A percentile compares a stretch with the other conserved stretches of the same genome.
Evolutionary conservation across 768 basidiomycete species (phyloP).

Genomic region (Lentinula edodes): DNA sequence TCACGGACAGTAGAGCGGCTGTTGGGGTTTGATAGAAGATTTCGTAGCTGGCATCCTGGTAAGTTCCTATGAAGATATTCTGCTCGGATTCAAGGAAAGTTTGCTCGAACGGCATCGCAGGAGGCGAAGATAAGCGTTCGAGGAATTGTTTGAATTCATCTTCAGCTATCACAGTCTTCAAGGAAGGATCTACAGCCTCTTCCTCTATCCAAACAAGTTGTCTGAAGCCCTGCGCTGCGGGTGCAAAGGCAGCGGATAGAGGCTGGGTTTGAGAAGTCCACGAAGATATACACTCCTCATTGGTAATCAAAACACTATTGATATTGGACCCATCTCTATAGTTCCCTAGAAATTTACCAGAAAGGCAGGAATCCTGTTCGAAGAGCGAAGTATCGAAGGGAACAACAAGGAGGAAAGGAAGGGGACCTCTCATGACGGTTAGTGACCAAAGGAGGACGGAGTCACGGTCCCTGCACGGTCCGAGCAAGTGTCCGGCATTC

Average conservation of each 20-base stretch:
- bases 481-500: too few species aligned
- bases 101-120: conserved; percentile 9
- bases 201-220: conserved; percentile 63
- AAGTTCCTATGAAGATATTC: neutral
- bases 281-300: conserved; percentile 33
- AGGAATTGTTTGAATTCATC: conserved; percentile 31
- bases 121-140: conserved; percentile 15
- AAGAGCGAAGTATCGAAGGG: conserved; percentile 39
- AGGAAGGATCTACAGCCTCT: conserved; percentile 39
- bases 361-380: conserved; percentile 37
- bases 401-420: conserved; percentile 32
- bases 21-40: conserved; percentile 37
- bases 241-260: conserved; percentile 20
- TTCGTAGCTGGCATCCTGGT: conserved; percentile 16
- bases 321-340: conserved; percentile 34
- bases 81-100: conserved; percentile 10
- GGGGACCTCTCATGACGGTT: neutral
- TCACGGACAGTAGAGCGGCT: conserved; percentile 48
- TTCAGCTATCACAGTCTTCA: conserved; percentile 26
- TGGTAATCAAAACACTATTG: conserved; percentile 43
- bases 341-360: conserved; percentile 49
- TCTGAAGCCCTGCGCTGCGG: conserved; percentile 19
- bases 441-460: too few species aligned
- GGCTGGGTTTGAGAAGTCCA: conserved; percentile 23
- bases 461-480: too few species aligned